Percentiles rank a stretch among this genome's conserved stretches.
Evolutionary conservation across 2,329 filamentous ascomycete species (phyloP).

Genomic region (Diaporthe citriasiana): DNA sequence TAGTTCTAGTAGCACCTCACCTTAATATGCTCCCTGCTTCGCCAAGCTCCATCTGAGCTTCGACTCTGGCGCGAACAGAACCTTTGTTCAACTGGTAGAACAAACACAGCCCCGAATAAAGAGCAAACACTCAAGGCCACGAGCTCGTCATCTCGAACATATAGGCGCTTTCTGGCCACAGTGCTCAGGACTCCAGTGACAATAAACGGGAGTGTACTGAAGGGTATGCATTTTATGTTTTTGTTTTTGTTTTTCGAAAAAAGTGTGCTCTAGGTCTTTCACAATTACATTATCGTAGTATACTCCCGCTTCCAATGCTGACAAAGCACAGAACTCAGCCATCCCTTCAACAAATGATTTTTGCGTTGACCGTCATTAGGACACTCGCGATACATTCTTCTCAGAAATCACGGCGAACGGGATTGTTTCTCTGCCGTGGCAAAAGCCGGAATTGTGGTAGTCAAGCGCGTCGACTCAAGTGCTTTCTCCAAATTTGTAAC

Average conservation of each 20-base stretch:
- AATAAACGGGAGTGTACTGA: too few species aligned
- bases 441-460: too few species aligned
- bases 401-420: neutral
- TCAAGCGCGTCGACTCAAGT: neutral
- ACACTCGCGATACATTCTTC: too few species aligned
- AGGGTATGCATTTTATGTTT: too few species aligned
- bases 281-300: too few species aligned
- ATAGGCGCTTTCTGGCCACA: neutral
- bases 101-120: neutral
- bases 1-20: neutral
- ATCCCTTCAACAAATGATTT: neutral
- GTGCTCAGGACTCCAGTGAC: too few species aligned
- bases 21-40: neutral
- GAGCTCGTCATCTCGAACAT: neutral
- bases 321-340: too few species aligned
- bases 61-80: neutral
- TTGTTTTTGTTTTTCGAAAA: too few species aligned
- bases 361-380: neutral
- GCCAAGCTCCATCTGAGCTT: neutral
- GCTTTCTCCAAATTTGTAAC: neutral
- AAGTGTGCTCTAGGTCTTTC: too few species aligned
- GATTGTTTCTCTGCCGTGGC: rapidly evolving
- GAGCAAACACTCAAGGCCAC: neutral
- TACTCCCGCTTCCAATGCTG: too few species aligned
- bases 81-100: too few species aligned